Evolutionary conservation across 441 rosid species (phyloP).

Genomic region (Adansonia madagascariensis): DNA sequence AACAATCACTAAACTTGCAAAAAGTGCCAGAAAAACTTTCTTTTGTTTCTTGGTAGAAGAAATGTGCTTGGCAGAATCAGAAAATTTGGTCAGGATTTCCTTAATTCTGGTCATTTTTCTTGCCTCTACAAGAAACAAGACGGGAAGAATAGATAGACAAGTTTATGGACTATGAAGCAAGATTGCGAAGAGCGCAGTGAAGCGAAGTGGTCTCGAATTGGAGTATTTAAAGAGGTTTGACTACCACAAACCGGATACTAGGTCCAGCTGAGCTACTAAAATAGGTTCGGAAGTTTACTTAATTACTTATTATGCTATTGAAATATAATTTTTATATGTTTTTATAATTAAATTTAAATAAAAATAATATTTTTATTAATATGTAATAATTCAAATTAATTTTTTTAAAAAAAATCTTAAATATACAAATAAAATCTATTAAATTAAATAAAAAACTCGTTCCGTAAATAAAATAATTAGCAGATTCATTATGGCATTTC

Average conservation of each 20-base stretch:
- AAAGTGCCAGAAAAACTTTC: slow-evolving; percentile 41
- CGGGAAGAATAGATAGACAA: too few relatives aligned
- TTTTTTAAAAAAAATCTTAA: too few relatives aligned
- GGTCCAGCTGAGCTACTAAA: not conserved
- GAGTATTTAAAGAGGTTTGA: not conserved
- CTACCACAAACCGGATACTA: not conserved
- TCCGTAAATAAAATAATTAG: not conserved
- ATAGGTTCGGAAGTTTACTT: too few relatives aligned
- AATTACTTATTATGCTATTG: too few relatives aligned
- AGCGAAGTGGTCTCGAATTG: not conserved
- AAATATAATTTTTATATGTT: too few relatives aligned
- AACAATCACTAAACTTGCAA: slow-evolving; percentile 38
- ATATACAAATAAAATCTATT: too few relatives aligned
- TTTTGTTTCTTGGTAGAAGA: slow-evolving; percentile 40
- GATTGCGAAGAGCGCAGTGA: not conserved
- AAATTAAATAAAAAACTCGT: too few relatives aligned
- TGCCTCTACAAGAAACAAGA: not conserved
- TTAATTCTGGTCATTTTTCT: slow-evolving; percentile 30
- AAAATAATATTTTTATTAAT: too few relatives aligned
- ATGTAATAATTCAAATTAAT: too few relatives aligned
- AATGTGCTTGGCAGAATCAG: slow-evolving; percentile 24
- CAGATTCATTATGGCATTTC: not conserved
- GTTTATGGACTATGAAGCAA: too few relatives aligned
- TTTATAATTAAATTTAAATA: too few relatives aligned
- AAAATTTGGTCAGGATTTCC: slow-evolving; percentile 24